Base-by-base conservation (phyloP, 1,139 yeast genomes). In the Pichia sp. region DNA sequence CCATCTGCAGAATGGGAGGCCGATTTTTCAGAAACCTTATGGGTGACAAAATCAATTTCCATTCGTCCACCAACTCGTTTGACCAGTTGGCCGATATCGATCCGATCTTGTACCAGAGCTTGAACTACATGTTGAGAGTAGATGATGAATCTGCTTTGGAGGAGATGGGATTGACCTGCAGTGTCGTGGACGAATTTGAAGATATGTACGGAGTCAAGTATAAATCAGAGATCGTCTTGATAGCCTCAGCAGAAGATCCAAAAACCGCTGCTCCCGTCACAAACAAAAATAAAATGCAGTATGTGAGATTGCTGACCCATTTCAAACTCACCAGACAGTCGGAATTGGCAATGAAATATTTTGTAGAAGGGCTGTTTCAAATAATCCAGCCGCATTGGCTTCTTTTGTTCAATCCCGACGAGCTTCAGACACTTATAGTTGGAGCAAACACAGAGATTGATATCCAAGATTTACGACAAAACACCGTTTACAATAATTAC, bases 71-170 rank as follows among this genome's bases (percentile, higher is more conserved):
- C 49, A 76, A 69, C 50, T 77, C 90, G 0, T 80, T 92, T 53
- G 92, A 88, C 60, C 97, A 92, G 58, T 67, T 94, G 52, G 75
- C 73, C 40, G 74, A 79, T 38, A 68, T 85, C 38, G 98, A 94
- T 61, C 64, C 67, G 1, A 84, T 81, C 38, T 65, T 92, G 29
- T 86, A 85, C 58, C 52, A 64, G 4, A 85, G 77, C 52, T 66
- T 94, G 53, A 73, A 78, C 58, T 81, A 83, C 55, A 64, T 92
- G 11, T 65, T 80, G 29, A 66, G 65, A 26, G 74, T 86, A 73
- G 56, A 69, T 3, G 73, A 73, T 0, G 71, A 72, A 3, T 31
- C 34, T 0, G 88, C 86, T 39, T 67, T 88, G 27, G 66, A 67
- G 1, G 66, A 61, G 1, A 62, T 92, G 47, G 87, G 79, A 43